Evolutionary conservation across 306 rosid species (phyloP).

Genomic region (Lathyrus sativus): DNA sequence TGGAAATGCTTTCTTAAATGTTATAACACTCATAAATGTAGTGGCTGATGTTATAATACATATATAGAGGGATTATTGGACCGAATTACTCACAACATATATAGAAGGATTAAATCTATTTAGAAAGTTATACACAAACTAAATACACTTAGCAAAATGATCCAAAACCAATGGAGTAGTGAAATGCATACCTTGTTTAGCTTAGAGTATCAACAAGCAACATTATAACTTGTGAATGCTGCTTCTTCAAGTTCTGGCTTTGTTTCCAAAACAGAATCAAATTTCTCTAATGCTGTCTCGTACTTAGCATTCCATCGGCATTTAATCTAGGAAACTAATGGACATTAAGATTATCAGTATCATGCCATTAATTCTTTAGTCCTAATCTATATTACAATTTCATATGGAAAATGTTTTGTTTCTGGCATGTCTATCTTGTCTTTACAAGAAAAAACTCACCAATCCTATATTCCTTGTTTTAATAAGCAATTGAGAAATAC

Average conservation of each 20-base stretch:
- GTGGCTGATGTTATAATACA: too few species aligned
- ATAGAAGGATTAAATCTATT: too few species aligned
- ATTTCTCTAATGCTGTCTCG: constrained; percentile 82
- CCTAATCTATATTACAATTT: not conserved
- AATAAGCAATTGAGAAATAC: too few species aligned
- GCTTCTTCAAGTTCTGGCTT: constrained; percentile 63
- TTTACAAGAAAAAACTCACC: too few species aligned
- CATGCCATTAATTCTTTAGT: not conserved
- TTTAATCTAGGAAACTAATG: too few species aligned
- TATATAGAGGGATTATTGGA: not conserved
- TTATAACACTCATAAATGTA: too few species aligned
- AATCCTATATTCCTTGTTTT: too few species aligned
- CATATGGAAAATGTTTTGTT: not conserved
- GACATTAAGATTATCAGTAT: not conserved
- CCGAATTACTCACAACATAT: not conserved
- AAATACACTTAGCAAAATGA: too few species aligned
- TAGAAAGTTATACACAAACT: too few species aligned
- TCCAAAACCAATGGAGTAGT: not conserved
- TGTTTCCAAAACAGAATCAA: constrained; percentile 45
- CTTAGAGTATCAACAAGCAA: constrained; percentile 87
- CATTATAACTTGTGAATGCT: constrained; percentile 37
- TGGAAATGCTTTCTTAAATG: too few species aligned
- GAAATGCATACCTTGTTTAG: constrained; percentile 61
- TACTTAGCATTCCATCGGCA: too few species aligned
- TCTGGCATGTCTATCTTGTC: too few species aligned